Conservation (phyloP, 2,329 filamentous ascomycete genomes). For the Colletotrichum costaricense region DNA sequence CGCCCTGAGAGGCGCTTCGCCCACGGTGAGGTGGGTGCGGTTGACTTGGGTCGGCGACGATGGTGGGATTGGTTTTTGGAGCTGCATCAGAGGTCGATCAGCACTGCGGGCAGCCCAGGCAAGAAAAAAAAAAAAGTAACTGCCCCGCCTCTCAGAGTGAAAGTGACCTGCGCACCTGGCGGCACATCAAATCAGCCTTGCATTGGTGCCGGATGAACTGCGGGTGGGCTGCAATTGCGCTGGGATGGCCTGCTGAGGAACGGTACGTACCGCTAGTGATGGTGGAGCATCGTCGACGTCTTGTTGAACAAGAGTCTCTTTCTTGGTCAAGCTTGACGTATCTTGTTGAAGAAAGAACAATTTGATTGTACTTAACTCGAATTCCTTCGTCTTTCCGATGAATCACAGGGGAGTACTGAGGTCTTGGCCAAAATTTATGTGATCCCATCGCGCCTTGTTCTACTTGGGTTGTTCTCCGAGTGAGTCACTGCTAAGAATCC, state of each 20-base stretch:
- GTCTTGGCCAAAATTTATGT: too few relatives aligned
- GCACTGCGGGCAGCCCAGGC: not conserved
- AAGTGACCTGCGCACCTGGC: not conserved
- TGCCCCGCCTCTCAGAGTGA: constrained; percentile 20
- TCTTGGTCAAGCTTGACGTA: not conserved
- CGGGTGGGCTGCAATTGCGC: not conserved
- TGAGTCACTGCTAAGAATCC: not conserved
- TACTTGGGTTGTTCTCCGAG: not conserved
- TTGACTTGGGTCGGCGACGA: constrained; percentile 38
- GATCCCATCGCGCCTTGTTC: not conserved
- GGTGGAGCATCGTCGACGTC: not conserved
- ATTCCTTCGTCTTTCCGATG: too few relatives aligned
- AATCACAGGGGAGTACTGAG: rapidly evolving
- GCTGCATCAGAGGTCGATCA: constrained; percentile 16
- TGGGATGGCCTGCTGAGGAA: not conserved
- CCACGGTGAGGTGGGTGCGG: not conserved
- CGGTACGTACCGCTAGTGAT: not conserved
- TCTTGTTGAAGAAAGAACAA: not conserved
- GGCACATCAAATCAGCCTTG: constrained; percentile 17
- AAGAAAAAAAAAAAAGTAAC: constrained; percentile 5
- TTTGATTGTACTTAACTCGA: not conserved
- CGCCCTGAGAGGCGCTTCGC: not conserved
- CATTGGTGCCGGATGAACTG: constrained; percentile 23
- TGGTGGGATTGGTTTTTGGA: constrained; percentile 19
- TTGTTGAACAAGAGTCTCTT: not conserved